Evolutionary conservation across 2,329 filamentous ascomycete species (phyloP).

Genomic region (Cladophialophora yegresii): DNA sequence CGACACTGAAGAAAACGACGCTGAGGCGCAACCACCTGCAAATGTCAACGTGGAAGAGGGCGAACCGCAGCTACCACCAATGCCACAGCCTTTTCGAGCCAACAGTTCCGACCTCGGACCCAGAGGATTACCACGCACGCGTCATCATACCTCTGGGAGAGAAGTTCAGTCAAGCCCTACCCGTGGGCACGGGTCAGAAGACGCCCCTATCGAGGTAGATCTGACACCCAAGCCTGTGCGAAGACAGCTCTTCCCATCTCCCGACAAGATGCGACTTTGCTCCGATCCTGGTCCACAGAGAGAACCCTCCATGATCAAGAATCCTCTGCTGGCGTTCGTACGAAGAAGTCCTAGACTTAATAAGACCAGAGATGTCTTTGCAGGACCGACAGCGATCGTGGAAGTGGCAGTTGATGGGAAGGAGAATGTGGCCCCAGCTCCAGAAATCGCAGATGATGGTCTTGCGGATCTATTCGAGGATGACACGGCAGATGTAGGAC

Average conservation of each 20-base stretch:
- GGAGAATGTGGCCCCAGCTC: conserved; percentile 56
- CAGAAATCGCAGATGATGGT: conserved; percentile 49
- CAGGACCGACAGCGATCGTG: conserved; percentile 40
- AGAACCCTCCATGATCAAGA: conserved; percentile 1
- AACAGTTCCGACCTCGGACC: conserved; percentile 50
- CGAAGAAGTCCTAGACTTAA: conserved; percentile 37
- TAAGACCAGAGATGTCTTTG: conserved; percentile 35
- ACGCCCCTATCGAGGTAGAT: conserved; percentile 50
- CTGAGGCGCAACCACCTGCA: conserved; percentile 33
- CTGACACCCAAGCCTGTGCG: conserved; percentile 59
- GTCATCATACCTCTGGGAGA: conserved; percentile 44
- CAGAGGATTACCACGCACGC: conserved; percentile 22
- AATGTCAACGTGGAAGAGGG: conserved; percentile 41
- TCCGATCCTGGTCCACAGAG: conserved; percentile 23
- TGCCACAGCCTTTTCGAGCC: conserved; percentile 48
- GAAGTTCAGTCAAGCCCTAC: conserved; percentile 65
- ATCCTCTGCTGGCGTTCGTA: conserved; percentile 32
- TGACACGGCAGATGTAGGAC: conserved; percentile 45
- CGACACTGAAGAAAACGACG: conserved; percentile 33
- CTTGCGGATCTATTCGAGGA: conserved; percentile 69
- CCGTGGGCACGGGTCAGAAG: conserved; percentile 48
- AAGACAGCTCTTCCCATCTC: conserved; percentile 48
- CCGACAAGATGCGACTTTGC: conserved; percentile 29
- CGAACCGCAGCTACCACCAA: conserved; percentile 42
- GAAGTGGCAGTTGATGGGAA: conserved; percentile 54